Evolutionary conservation across 2,329 filamentous ascomycete species (phyloP).

Genomic region (Coniochaeta sp.): DNA sequence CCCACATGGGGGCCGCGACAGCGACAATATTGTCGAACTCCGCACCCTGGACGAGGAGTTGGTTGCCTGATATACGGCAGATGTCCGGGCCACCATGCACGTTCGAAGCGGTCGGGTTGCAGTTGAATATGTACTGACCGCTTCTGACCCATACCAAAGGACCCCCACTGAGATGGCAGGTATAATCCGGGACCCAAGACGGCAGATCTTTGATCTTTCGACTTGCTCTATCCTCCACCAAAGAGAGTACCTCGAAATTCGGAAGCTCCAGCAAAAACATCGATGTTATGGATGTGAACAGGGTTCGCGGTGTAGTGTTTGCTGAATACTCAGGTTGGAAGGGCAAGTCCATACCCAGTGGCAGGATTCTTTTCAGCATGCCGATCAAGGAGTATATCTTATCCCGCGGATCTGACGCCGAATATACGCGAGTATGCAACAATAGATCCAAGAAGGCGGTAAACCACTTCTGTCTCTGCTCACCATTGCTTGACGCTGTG

Average conservation of each 20-base stretch:
- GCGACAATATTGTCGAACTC: background rate
- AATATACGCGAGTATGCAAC: slow-evolving; percentile 1
- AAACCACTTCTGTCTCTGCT: background rate
- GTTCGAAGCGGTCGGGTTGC: background rate
- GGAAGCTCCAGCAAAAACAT: background rate
- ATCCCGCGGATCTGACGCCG: slow-evolving; percentile 1
- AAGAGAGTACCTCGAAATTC: background rate
- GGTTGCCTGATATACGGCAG: background rate
- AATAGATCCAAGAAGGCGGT: background rate
- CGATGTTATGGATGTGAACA: background rate
- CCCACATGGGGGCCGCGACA: background rate
- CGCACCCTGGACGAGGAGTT: background rate
- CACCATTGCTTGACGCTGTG: background rate
- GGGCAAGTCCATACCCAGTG: background rate
- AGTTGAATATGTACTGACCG: background rate
- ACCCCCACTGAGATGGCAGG: background rate
- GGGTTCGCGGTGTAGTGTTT: background rate
- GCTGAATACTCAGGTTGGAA: background rate
- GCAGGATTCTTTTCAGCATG: background rate
- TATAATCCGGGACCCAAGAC: slow-evolving; percentile 3
- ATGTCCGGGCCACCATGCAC: background rate
- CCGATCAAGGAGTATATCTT: slow-evolving; percentile 2
- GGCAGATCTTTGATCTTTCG: background rate
- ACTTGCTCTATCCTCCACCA: background rate
- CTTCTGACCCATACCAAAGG: background rate